Percentiles rank a stretch among this genome's conserved stretches.
These are phyloP conservation scores for Dissophora ornata DNA, from an alignment of 192 early-diverging fungal genomes.

Conservation along the genomic window DNA sequence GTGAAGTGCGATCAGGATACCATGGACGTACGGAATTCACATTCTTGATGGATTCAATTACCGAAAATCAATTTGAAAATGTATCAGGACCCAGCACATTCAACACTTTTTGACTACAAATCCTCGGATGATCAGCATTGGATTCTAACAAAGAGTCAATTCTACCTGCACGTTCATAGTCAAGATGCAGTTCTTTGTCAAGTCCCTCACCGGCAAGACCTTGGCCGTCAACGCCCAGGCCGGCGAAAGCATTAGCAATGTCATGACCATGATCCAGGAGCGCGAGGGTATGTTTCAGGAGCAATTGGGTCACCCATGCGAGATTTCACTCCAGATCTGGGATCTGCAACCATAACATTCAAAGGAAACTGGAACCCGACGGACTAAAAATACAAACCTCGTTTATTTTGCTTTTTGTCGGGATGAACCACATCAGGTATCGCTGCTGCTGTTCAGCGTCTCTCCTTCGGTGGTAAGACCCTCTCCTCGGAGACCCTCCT, in stretches of 20 bases:
- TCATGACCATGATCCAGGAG: constrained; percentile 67
- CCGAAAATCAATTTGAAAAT: neutral
- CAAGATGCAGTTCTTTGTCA: constrained; percentile 73
- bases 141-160: neutral
- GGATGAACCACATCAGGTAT: constrained; percentile 60
- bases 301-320: too few species aligned
- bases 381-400: too few species aligned
- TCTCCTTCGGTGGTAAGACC: constrained; percentile 67
- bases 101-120: too few species aligned
- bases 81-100: neutral
- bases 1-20: neutral
- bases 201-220: constrained; percentile 73
- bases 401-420: neutral
- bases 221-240: constrained; percentile 65
- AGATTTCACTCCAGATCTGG: constrained; percentile 2
- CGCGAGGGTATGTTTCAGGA: constrained; percentile 61
- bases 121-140: neutral
- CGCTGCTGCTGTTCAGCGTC: constrained; percentile 67
- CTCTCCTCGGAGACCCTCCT: constrained; percentile 46
- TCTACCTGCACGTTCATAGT: constrained; percentile 7
- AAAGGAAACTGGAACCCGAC: too few species aligned
- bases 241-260: constrained; percentile 59
- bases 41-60: neutral
- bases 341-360: neutral
- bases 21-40: constrained; percentile 11